Conservation (phyloP, 495 filamentous ascomycete genomes). For the Xylaria longipes region DNA sequence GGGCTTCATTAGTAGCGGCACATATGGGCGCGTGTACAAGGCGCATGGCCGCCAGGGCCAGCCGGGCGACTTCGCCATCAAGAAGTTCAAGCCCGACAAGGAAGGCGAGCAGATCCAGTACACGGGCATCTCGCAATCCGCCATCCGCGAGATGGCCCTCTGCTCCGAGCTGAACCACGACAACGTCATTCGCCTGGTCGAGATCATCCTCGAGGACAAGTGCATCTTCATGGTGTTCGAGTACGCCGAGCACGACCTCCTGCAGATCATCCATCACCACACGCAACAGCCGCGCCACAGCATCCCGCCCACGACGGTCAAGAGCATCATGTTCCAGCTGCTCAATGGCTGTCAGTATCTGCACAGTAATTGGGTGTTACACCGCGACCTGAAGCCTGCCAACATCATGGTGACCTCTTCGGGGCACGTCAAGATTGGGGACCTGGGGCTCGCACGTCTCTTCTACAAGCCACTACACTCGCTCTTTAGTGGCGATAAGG, state of each 20-base stretch:
- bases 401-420: constrained; percentile 97
- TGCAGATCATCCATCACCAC: constrained; percentile 99
- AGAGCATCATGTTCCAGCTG: constrained; percentile 92
- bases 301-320: constrained; percentile 87
- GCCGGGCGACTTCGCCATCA: constrained; percentile 89
- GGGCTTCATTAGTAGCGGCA: constrained; percentile 97
- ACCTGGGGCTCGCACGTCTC: constrained; percentile 87
- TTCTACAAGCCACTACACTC: constrained; percentile 93
- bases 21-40: constrained; percentile 99
- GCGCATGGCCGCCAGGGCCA: constrained; percentile 76
- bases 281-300: constrained; percentile 84
- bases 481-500: constrained; percentile 93
- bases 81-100: constrained; percentile 99
- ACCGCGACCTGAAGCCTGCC: constrained; percentile 95
- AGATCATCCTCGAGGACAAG: constrained; percentile 98
- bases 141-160: constrained; percentile 97
- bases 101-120: constrained; percentile 94
- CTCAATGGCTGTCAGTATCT: constrained; percentile 93
- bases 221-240: constrained; percentile 99
- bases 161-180: constrained; percentile 90
- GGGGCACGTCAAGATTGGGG: constrained; percentile 91
- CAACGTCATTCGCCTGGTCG: constrained; percentile 89
- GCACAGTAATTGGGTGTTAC: constrained; percentile 95
- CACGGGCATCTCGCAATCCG: constrained; percentile 96
- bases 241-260: constrained; percentile 94